These are phyloP conservation scores for Ophiocordyceps camponoti-leonardi DNA, from an alignment of 2,329 filamentous ascomycete genomes.

Conservation along the genomic window DNA sequence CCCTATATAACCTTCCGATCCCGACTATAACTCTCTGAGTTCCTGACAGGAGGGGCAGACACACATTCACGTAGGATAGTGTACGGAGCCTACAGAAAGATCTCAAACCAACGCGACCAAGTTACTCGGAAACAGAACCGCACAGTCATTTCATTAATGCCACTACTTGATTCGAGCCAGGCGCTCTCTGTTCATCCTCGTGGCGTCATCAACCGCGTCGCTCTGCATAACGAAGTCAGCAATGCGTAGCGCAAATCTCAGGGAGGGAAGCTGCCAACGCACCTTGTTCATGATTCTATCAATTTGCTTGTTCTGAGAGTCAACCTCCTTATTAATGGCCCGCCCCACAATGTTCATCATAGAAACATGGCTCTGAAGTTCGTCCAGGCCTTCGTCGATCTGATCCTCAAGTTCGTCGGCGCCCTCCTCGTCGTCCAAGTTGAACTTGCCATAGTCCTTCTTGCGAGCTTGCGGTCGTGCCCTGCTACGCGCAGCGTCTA, in stretches of 20 bases:
- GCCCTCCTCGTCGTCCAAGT: slow-evolving; percentile 55
- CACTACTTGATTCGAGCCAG: slow-evolving; percentile 40
- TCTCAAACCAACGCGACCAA: too few species aligned
- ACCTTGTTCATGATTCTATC: slow-evolving; percentile 66
- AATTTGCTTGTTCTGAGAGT: slow-evolving; percentile 58
- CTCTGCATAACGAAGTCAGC: slow-evolving; percentile 36
- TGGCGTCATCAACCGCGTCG: slow-evolving; percentile 67
- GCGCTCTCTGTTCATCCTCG: slow-evolving; percentile 59
- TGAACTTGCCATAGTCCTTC: slow-evolving; percentile 44
- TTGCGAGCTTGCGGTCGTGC: slow-evolving; percentile 16
- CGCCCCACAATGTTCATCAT: slow-evolving; percentile 57
- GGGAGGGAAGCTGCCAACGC: slow-evolving; percentile 9
- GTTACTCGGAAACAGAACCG: too few species aligned
- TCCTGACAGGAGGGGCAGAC: too few species aligned
- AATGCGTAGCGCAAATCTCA: neutral
- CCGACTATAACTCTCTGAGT: too few species aligned
- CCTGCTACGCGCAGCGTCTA: slow-evolving; percentile 12
- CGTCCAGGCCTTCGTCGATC: slow-evolving; percentile 42
- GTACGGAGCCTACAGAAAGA: neutral
- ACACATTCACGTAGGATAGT: too few species aligned
- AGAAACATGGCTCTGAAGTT: slow-evolving; percentile 53
- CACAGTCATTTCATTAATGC: too few species aligned
- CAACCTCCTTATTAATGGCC: slow-evolving; percentile 59
- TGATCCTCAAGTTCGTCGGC: slow-evolving; percentile 26
- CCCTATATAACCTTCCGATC: too few species aligned